These are phyloP conservation scores for Peziza echinospora DNA, from an alignment of 495 filamentous ascomycete genomes.

Conservation along the genomic window DNA sequence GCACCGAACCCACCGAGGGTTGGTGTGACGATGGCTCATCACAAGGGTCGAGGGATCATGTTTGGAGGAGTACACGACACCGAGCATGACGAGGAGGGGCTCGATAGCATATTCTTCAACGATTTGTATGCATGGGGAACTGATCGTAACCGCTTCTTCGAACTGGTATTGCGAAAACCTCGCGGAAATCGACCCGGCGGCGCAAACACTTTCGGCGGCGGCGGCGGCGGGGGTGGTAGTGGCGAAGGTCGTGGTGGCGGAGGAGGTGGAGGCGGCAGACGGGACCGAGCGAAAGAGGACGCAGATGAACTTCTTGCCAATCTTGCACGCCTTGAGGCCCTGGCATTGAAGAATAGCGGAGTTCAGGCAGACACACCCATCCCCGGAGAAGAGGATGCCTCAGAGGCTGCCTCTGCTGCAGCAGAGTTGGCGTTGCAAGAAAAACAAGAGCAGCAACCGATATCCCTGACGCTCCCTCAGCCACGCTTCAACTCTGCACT, in stretches of 20 bases:
- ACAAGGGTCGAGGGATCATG: conserved; percentile 75
- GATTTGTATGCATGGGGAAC: conserved; percentile 74
- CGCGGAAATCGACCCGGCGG: conserved; percentile 28
- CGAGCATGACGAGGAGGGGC: conserved; percentile 80
- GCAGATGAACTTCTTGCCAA: conserved; percentile 79
- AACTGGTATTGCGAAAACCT: conserved; percentile 50
- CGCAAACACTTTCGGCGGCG: too few relatives aligned
- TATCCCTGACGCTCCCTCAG: conserved; percentile 61
- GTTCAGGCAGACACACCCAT: conserved; percentile 34
- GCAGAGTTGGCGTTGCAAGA: conserved; percentile 16
- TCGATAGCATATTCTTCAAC: conserved; percentile 93
- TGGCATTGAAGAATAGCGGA: too few relatives aligned
- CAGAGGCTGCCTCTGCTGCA: background rate
- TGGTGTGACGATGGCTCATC: conserved; percentile 75
- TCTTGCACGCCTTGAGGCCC: conserved; percentile 57
- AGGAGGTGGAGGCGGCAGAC: conserved; percentile 35
- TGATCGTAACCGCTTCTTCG: conserved; percentile 85
- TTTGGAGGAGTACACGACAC: conserved; percentile 94
- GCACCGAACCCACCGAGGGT: conserved; percentile 62
- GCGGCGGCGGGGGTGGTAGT: conserved; percentile 11
- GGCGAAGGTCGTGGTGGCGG: conserved; percentile 21
- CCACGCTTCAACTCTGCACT: conserved; percentile 73
- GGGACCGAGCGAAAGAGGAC: conserved; percentile 54
- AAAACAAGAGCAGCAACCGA: conserved; percentile 28
- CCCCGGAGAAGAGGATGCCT: conserved; percentile 19